Conservation (phyloP, 139 green algal species). For the Eudorina sp. region DNA sequence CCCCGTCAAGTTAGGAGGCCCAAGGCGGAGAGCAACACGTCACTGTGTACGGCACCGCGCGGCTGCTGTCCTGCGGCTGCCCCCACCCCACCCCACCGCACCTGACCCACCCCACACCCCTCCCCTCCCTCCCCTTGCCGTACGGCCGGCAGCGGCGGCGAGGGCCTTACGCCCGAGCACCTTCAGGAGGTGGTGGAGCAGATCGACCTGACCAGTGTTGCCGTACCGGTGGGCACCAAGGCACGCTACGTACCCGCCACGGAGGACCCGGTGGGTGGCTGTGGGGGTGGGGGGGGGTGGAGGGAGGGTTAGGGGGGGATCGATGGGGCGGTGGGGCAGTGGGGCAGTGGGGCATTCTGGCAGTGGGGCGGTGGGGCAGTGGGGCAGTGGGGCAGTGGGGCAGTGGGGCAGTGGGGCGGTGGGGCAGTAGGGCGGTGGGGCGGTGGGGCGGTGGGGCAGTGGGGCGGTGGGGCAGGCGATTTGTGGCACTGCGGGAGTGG, state of each 20-base stretch:
- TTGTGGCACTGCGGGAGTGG: no score
- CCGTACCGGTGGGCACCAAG: constrained; percentile 24
- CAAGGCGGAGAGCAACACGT: no score
- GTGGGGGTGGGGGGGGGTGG: not conserved
- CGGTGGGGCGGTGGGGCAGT: no score
- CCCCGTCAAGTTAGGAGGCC: no score
- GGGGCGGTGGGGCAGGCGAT: no score
- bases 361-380: no score
- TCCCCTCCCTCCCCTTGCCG: not conserved
- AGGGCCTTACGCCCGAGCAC: not conserved
- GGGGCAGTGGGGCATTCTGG: no score
- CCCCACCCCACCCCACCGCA: not conserved
- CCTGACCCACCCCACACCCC: not conserved
- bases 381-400: no score
- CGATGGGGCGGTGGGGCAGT: no score
- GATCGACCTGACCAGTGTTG: constrained; percentile 21
- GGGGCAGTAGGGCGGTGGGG: no score
- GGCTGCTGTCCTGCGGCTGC: not conserved
- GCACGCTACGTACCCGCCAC: constrained; percentile 23
- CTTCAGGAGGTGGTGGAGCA: constrained; percentile 42
- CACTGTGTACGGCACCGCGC: not conserved
- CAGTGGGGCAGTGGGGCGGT: no score
- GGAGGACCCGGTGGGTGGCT: constrained; percentile 14
- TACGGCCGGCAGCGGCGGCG: not conserved
- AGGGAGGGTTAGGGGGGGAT: no score